phyloP scores from a whole-genome alignment of 2,329 filamentous ascomycete genomes.

The Neofusicoccum cordaticola region DNA sequence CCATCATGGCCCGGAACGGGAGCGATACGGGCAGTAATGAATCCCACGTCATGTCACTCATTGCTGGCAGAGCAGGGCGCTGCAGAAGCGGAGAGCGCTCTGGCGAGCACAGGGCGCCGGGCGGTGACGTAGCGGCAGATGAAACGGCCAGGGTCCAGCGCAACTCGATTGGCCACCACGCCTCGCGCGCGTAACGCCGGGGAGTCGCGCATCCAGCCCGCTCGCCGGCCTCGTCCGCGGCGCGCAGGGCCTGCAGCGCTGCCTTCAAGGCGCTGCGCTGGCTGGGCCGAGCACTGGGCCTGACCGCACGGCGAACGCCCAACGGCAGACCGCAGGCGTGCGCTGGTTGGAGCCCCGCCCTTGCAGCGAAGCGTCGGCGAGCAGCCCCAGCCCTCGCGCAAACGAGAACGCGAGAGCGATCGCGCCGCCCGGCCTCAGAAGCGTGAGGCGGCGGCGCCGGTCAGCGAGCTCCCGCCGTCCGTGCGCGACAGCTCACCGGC shows the following conservation, averaged over 20 bases:
- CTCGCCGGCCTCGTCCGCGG: no score
- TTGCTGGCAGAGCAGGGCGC: neutral
- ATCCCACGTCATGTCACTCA: neutral
- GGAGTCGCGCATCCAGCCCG: neutral
- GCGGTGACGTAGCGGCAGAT: constrained; percentile 12
- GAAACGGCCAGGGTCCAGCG: constrained; percentile 5
- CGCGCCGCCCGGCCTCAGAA: neutral
- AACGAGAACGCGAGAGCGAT: neutral
- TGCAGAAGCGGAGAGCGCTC: neutral
- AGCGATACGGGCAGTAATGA: neutral
- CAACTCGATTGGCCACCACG: neutral
- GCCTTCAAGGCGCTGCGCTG: constrained; percentile 1
- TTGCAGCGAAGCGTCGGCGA: neutral
- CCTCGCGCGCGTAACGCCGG: constrained; percentile 10
- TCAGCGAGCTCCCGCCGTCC: neutral
- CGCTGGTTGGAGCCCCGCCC: neutral
- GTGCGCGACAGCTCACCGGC: neutral
- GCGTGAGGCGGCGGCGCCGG: constrained; percentile 2
- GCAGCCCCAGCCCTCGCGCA: neutral
- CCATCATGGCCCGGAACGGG: neutral
- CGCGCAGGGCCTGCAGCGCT: neutral
- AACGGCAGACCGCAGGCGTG: neutral
- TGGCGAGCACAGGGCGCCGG: constrained; percentile 2
- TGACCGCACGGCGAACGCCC: neutral
- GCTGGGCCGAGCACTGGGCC: neutral